These are phyloP conservation scores for Cucurbita ficifolia DNA, from an alignment of 306 rosid species.

Conservation along the genomic window DNA sequence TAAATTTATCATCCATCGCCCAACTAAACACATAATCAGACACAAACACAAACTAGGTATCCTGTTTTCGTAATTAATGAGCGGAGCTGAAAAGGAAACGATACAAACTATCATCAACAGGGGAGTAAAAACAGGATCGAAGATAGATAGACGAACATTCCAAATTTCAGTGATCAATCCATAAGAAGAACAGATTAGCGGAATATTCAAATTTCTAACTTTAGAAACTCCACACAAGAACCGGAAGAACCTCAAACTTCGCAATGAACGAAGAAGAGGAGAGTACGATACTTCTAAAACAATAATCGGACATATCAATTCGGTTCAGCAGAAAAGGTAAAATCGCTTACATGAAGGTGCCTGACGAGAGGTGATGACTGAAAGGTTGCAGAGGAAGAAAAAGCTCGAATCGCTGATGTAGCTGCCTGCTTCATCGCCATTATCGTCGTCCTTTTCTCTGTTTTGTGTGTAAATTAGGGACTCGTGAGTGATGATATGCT, in stretches of 20 bases:
- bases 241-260: not conserved
- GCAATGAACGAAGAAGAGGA: not conserved
- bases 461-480: not conserved
- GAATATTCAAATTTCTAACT: not conserved
- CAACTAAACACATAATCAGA: not conserved
- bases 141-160: not conserved
- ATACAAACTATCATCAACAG: not conserved
- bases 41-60: not conserved
- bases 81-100: not conserved
- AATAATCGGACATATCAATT: not conserved
- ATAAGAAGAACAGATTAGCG: not conserved
- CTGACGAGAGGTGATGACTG: conserved; percentile 17
- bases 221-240: not conserved
- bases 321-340: not conserved
- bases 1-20: not conserved
- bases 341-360: conserved; percentile 34
- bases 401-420: conserved; percentile 31
- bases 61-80: not conserved
- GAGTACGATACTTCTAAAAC: not conserved
- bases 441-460: not conserved
- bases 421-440: conserved; percentile 50
- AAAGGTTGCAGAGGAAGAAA: conserved; percentile 16
- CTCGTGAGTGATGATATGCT: not conserved
- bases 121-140: not conserved
- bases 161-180: not conserved